Percentiles rank a stretch among this genome's conserved stretches.
phyloP scores from a whole-genome alignment of 2,329 filamentous ascomycete species.

The Trichothecium sympodiale region DNA sequence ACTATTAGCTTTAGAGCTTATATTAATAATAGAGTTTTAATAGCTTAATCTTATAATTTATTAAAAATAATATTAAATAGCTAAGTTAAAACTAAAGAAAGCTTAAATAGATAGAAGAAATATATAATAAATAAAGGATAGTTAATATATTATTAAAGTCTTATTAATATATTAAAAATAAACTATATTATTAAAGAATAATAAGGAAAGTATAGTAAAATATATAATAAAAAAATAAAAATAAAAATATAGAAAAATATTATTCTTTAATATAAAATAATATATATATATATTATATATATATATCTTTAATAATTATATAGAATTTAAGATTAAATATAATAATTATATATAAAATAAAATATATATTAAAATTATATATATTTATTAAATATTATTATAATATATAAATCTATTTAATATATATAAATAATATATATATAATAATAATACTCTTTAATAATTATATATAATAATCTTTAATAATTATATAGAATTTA shows the following conservation, averaged over 20 bases:
- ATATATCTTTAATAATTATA: not conserved
- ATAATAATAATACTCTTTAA: not conserved
- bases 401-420: not conserved
- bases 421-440: not conserved
- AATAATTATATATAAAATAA: slow-evolving; percentile 1
- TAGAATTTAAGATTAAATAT: not conserved
- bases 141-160: not conserved
- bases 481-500: too few species aligned
- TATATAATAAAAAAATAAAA: not conserved
- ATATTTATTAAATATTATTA: slow-evolving; percentile 1
- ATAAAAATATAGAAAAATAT: not conserved
- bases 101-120: not conserved
- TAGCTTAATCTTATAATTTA: not conserved
- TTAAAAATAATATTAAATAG: slow-evolving; percentile 1
- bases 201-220: slow-evolving; percentile 1
- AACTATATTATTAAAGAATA: not conserved
- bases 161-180: not conserved
- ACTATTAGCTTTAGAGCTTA: not conserved
- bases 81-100: not conserved
- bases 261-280: not conserved
- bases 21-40: not conserved
- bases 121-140: not conserved
- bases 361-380: not conserved
- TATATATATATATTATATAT: not conserved
- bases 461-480: slow-evolving; percentile 3